A percentile compares a stretch with the other conserved stretches of the same genome.
Conservation (phyloP, 306 rosid species). For the Cicer bijugum region DNA sequence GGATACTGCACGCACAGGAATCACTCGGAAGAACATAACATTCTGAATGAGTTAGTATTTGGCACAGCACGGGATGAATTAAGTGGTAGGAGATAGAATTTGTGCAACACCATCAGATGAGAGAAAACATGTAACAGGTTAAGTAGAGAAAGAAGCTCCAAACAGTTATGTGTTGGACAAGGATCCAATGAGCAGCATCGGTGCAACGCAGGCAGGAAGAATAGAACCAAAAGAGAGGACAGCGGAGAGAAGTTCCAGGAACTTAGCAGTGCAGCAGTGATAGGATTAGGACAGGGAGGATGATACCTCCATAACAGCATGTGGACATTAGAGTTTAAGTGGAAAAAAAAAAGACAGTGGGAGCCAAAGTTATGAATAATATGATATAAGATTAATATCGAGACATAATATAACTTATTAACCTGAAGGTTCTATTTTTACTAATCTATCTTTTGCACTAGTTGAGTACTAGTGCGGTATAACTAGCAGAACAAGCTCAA, state of each 20-base stretch:
- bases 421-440: not conserved
- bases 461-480: too few relatives aligned
- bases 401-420: not conserved
- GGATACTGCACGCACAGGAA: not conserved
- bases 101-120: not conserved
- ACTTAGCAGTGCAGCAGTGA: not conserved
- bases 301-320: too few relatives aligned
- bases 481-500: too few relatives aligned
- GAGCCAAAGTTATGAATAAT: too few relatives aligned
- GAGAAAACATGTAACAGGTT: not conserved
- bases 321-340: too few relatives aligned
- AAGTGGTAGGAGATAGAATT: not conserved
- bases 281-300: too few relatives aligned
- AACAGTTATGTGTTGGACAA: not conserved
- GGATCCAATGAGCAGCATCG: not conserved
- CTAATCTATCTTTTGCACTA: not conserved
- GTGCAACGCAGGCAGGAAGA: not conserved
- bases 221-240: not conserved
- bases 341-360: too few relatives aligned
- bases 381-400: not conserved
- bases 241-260: not conserved
- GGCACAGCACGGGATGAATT: not conserved
- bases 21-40: not conserved
- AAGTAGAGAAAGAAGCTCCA: not conserved
- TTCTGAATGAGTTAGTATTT: not conserved